phyloP scores from a whole-genome alignment of 768 basidiomycete genomes.

The Termitomyces sp. region DNA sequence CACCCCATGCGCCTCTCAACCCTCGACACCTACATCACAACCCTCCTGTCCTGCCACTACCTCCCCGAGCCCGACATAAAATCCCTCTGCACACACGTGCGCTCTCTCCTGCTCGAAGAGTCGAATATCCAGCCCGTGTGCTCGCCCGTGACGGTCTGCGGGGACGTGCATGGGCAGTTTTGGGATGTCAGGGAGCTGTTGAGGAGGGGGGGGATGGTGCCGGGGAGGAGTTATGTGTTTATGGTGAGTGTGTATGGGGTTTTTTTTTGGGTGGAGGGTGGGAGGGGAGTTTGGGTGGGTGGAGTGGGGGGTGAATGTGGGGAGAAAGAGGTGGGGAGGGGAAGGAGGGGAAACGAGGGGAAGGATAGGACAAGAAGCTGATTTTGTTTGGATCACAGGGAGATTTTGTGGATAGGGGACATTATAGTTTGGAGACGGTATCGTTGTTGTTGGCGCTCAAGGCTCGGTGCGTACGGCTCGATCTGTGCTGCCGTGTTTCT shows the following conservation, averaged over 20 bases:
- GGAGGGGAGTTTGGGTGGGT: slow-evolving; percentile 7
- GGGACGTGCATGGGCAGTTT: slow-evolving; percentile 97
- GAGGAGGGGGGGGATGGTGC: slow-evolving; percentile 80
- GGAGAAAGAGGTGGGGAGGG: too few relatives aligned
- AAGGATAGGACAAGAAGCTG: slow-evolving; percentile 9
- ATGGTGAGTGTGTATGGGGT: slow-evolving; percentile 73
- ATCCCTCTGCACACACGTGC: slow-evolving; percentile 85
- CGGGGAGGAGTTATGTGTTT: slow-evolving; percentile 91
- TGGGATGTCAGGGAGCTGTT: slow-evolving; percentile 94
- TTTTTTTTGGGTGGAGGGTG: slow-evolving; percentile 12
- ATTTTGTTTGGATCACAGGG: slow-evolving; percentile 52
- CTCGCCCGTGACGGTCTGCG: slow-evolving; percentile 91
- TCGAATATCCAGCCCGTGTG: slow-evolving; percentile 97
- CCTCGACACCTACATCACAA: slow-evolving; percentile 84
- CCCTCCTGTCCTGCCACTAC: slow-evolving; percentile 82
- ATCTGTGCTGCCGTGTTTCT: too few relatives aligned
- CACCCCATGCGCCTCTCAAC: slow-evolving; percentile 29
- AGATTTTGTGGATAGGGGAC: slow-evolving; percentile 96
- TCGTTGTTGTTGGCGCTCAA: slow-evolving; percentile 87
- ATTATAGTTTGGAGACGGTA: slow-evolving; percentile 95
- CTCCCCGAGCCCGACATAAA: slow-evolving; percentile 94
- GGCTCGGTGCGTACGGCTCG: slow-evolving; percentile 74
- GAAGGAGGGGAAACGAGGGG: too few relatives aligned
- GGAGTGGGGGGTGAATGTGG: too few relatives aligned
- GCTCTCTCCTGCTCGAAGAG: slow-evolving; percentile 90